These are phyloP conservation scores for Candolleomyces efflorescens DNA, from an alignment of 768 basidiomycete species.

Conservation along the genomic window DNA sequence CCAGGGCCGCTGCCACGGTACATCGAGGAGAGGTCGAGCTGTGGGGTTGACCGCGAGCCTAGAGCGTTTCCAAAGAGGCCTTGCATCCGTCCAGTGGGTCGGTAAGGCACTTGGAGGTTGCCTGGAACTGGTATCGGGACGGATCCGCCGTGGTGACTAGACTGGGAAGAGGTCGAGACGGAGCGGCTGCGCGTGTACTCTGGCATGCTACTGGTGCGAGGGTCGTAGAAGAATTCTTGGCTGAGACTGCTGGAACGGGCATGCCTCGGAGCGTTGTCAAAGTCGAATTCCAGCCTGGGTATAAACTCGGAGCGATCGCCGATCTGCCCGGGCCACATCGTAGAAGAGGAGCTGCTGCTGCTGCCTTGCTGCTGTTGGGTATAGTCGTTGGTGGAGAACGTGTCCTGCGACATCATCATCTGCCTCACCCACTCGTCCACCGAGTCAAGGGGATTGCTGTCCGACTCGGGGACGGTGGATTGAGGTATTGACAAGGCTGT, in stretches of 20 bases:
- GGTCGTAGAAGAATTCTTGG: not conserved
- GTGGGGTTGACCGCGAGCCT: conserved; percentile 15
- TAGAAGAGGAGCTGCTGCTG: no score
- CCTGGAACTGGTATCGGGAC: conserved; percentile 12
- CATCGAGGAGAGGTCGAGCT: conserved; percentile 15
- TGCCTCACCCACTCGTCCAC: conserved; percentile 40
- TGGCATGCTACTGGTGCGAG: not conserved
- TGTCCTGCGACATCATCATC: not conserved
- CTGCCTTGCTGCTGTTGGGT: not conserved
- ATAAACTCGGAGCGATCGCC: not conserved
- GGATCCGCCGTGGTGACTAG: conserved; percentile 20
- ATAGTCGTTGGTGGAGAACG: not conserved
- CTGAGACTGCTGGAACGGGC: not conserved
- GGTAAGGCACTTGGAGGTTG: conserved; percentile 14
- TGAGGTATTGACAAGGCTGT: conserved; percentile 38
- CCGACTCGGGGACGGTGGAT: conserved; percentile 35
- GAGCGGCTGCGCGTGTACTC: conserved; percentile 23
- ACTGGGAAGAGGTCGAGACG: conserved; percentile 27
- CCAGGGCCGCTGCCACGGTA: conserved; percentile 13
- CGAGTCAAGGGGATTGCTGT: conserved; percentile 64
- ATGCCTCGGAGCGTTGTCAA: conserved; percentile 3
- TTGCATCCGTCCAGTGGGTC: conserved; percentile 23
- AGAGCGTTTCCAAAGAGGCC: conserved; percentile 15
- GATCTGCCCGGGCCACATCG: conserved; percentile 1
- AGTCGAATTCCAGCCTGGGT: conserved; percentile 8